A percentile compares a stretch with the other conserved stretches of the same genome.
Evolutionary conservation across 176 grass and related monocot genomes (phyloP).

Genomic region (Melocanna baccifera): DNA sequence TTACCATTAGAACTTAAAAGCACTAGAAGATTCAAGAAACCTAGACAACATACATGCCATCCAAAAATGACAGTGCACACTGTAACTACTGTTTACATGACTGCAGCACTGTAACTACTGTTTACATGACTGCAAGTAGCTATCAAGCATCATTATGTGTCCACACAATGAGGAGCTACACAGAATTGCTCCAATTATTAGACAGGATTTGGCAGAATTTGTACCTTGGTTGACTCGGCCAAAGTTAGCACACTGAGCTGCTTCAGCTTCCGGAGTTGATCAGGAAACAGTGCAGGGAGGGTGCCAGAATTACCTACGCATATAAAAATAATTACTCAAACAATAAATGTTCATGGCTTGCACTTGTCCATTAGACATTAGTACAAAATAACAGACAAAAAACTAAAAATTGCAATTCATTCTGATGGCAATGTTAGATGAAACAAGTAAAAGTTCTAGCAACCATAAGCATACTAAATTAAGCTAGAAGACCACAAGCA

Average conservation of each 20-base stretch:
- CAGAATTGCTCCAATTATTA: background rate
- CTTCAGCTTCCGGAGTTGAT: slow-evolving; percentile 91
- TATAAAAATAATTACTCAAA: background rate
- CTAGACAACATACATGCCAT: background rate
- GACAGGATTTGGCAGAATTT: background rate
- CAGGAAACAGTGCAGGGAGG: slow-evolving; percentile 72
- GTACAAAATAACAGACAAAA: background rate
- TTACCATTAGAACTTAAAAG: background rate
- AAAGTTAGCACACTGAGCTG: slow-evolving; percentile 92
- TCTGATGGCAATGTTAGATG: background rate
- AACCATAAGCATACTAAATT: background rate
- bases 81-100: slow-evolving; percentile 4
- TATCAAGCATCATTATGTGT: background rate
- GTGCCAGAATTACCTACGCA: slow-evolving; percentile 66
- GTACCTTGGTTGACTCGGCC: slow-evolving; percentile 89
- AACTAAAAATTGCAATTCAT: background rate
- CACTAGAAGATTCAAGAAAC: background rate
- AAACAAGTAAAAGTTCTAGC: slow-evolving; percentile 14
- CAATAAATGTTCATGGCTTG: background rate
- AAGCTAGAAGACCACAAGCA: background rate
- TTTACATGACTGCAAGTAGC: slow-evolving; percentile 6
- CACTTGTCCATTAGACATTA: background rate
- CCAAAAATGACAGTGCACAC: background rate
- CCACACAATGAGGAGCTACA: background rate
- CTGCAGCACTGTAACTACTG: background rate